These are phyloP conservation scores for Rhodamnia rubescens DNA, from an alignment of 345 rosid species.

Conservation along the genomic window DNA sequence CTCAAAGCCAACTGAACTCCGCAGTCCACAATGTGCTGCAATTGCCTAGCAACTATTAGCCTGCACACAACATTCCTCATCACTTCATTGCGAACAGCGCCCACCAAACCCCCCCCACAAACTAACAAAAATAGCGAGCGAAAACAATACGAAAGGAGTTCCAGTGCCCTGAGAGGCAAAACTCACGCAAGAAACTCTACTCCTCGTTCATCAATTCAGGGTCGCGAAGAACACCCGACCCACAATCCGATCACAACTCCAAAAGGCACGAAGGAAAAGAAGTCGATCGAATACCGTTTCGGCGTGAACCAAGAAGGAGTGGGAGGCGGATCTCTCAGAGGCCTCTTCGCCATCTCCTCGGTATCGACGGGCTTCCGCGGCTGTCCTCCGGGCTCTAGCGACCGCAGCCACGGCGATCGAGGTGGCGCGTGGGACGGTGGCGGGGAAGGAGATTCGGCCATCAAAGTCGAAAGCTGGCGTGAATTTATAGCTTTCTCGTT, in stretches of 20 bases:
- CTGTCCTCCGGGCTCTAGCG: not conserved
- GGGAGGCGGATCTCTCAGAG: not conserved
- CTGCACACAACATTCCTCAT: not conserved
- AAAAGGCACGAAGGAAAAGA: not conserved
- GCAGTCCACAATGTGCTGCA: not conserved
- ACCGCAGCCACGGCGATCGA: not conserved
- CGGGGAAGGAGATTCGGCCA: not conserved
- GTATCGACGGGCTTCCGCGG: not conserved
- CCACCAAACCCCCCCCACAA: not conserved
- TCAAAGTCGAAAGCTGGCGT: not conserved
- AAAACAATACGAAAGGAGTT: not conserved
- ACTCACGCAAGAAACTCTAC: not conserved
- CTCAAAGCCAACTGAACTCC: not conserved
- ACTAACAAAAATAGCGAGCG: not conserved
- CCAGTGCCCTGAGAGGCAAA: not conserved
- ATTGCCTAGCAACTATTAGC: not conserved
- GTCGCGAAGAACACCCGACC: not conserved
- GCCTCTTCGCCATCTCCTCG: conserved; percentile 10
- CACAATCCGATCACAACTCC: not conserved
- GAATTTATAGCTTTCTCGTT: not conserved
- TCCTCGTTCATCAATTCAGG: not conserved
- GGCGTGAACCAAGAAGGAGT: conserved; percentile 53
- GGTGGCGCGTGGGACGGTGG: not conserved
- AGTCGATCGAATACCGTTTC: conserved; percentile 17
- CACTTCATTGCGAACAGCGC: not conserved